Base-by-base conservation (phyloP, 306 rosid genomes). In the Astragalus membranaceus region DNA sequence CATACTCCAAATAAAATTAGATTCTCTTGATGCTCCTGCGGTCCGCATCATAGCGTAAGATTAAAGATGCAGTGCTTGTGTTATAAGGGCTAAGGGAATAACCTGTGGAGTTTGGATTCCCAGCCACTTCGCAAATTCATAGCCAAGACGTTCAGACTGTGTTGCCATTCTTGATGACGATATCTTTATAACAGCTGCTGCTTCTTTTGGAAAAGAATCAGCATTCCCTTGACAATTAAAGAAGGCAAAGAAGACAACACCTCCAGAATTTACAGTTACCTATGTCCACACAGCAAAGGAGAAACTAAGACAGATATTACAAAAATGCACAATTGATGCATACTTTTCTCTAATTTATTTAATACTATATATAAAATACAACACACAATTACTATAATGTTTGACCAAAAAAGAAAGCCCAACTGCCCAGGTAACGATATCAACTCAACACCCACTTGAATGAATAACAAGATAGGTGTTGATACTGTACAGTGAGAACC, bases 201-300 rank as follows among this genome's bases (percentile, higher is more conserved):
- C 98, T 78, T 89, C 98, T 78, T 81, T 85, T 13, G 88, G 73
- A 58, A n/a, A 37, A 70, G 69, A 41, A 49, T 81, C 88, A 26
- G 75, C 79, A 39, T 60, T 83, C 66, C 75, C 84, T n/a, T 65
- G 78, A 56, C 75, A 81, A 77, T 77, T 86, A 81, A 92, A 92
- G 43, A 92, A 77, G 69, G 96, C 92, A 82, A 92, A 92, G 85
- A 92, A 92, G 74, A 92, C 96, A 61, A 92, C 96, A 68, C 98
- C 98, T 64, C 98, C 96, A 7, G 98, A 92, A 82, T 92, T 90
- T 53, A 92, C 96, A 4, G 96, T 89, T 41, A 92, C 98, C 96
- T 92, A 75, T 62, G 76, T 64, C 82, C 80, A 80, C 72, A 82
- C 59, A 84, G 75, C 61, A 30, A 67, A 82, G 53, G 66, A 67